phyloP scores from a whole-genome alignment of 208 protist species.

The Wallacemonas rigidus region DNA sequence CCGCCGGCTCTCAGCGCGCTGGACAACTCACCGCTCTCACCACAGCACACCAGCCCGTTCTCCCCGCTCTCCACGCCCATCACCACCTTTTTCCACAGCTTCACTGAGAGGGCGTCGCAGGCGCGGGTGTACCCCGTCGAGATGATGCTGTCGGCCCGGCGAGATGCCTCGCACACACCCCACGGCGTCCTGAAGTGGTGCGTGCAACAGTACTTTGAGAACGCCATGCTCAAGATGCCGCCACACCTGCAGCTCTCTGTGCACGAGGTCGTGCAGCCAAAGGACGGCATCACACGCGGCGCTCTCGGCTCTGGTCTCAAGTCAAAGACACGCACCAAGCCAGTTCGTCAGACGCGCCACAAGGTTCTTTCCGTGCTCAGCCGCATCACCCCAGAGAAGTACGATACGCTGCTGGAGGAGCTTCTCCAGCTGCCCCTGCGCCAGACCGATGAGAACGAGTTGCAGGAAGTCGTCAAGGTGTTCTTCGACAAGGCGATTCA shows the following conservation, averaged over 20 bases:
- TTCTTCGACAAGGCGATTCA: slow-evolving; percentile 88
- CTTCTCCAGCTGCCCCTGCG: slow-evolving; percentile 77
- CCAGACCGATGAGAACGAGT: slow-evolving; percentile 73
- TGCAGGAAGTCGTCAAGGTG: slow-evolving; percentile 81
- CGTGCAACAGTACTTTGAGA: slow-evolving; percentile 67
- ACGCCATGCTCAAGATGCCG: slow-evolving; percentile 83
- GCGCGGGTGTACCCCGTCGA: slow-evolving; percentile 65
- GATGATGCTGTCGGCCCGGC: slow-evolving; percentile 81
- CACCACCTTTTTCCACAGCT: slow-evolving; percentile 57
- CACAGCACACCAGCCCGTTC: slow-evolving; percentile 41
- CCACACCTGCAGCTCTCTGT: slow-evolving; percentile 75
- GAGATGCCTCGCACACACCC: slow-evolving; percentile 84
- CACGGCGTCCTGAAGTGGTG: slow-evolving; percentile 82
- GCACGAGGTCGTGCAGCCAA: slow-evolving; percentile 44
- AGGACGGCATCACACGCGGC: slow-evolving; percentile 60
- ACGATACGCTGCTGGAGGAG: slow-evolving; percentile 67
- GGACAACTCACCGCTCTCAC: slow-evolving; percentile 21
- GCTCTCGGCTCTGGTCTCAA: slow-evolving; percentile 61
- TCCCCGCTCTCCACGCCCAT: slow-evolving; percentile 61
- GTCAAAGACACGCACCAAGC: slow-evolving; percentile 49
- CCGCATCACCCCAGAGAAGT: slow-evolving; percentile 84
- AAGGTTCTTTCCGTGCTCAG: slow-evolving; percentile 90
- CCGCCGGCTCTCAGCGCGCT: slow-evolving; percentile 23
- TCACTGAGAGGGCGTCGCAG: slow-evolving; percentile 55
- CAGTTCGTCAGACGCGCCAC: slow-evolving; percentile 72